Base-by-base conservation (phyloP, 73 alveolate genomes). In the Uronychia setigera region DNA sequence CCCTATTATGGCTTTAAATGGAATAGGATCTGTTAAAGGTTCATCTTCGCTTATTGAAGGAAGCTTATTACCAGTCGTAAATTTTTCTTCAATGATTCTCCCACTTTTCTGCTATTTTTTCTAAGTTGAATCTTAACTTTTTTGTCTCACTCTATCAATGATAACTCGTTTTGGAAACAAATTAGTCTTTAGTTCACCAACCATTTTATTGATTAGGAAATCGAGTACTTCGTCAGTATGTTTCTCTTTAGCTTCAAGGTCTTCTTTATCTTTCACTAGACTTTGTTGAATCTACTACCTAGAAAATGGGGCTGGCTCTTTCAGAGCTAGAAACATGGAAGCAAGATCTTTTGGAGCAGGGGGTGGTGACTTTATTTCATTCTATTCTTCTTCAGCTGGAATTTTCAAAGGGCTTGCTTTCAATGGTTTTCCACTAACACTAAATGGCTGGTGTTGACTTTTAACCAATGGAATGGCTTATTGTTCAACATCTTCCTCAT, bases 161-260 rank as follows among this genome's bases (percentile, higher is more conserved):
- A 46, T 46, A 5, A 76, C 85, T 75, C 90, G 79, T 79, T 83
- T 83, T 14, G 90, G 90, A 60, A 83, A 83, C 58, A 83, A 19
- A 34, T 83, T 83, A 9, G 5, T 9, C 34, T 83, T 83, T 74
- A 76, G 30, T 31, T 83, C 59, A 46, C 76, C 90, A 0, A 83
- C 32, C 31, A 83, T 19, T 59, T 32, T 30, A 30, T 28, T 35
- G 58, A 83, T 26, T 31, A 83, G 74, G 31, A 29, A 74, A 13
- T 83, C 90, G n/a, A 82, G 35, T 19, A 83, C 28, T 19, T 60
- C 57, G n/a, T 83, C 90, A 19, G 90, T 35, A 30, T 83, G 80
- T 0, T 1, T 59, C 11, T 83, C 90, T 32, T 80, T 81, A 28
- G 35, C 78, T 14, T 75, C 57, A 26, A 27, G 74, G 32, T 33